Evolutionary conservation across 1,139 yeast genomes (phyloP), one percentile per base, ranked within the genome.

Genomic region (Diutina neorugosa): DNA sequence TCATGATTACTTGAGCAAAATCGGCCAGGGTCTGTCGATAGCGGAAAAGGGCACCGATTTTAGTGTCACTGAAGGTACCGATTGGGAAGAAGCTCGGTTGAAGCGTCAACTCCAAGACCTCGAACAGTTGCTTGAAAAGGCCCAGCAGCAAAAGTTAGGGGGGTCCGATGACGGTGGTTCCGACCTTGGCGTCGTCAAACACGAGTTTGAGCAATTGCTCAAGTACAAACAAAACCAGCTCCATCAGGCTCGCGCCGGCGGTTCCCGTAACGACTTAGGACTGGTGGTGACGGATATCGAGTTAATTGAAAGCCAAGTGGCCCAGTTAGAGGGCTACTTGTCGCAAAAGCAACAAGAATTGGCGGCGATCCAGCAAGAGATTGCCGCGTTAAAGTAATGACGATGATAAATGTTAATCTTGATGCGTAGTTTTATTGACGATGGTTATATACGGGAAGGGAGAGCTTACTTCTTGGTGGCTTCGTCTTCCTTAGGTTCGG

Each of bases 11-110:
- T 68, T 75, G 54, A 67, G 60, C 51, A 71, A 71, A 57, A 67
- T 74, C 51, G 75, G 76, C 11, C 81, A 79, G 58, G 78, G 75
- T 63, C 80, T 77, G 27, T 76, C 74, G 40, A 63, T 63, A 44
- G 8, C 42, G 2, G 78, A 82, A 3, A 71, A 73, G 53, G 95
- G 93, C 2, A 86, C 95, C 0, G 95, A 87, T 64, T 83, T 83
- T 62, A 76, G 85, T 0, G 77, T 84, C 0, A 82, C 88, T 14
- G 82, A 82, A 62, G 90, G 85, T 46, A 81, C 87, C 8, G 93
- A 74, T 60, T 81, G 97, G 96, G 97, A 90, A 66, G 89, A 85
- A 62, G 95, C 86, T 37, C 76, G 95, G 59, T 76, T 90, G 59
- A 83, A 84, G 69, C 79, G 94, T 60, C 93, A 89, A 64, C 73